These are phyloP conservation scores for Ceratocystis diversiconidia DNA, from an alignment of 2,329 filamentous ascomycete species.

Conservation along the genomic window DNA sequence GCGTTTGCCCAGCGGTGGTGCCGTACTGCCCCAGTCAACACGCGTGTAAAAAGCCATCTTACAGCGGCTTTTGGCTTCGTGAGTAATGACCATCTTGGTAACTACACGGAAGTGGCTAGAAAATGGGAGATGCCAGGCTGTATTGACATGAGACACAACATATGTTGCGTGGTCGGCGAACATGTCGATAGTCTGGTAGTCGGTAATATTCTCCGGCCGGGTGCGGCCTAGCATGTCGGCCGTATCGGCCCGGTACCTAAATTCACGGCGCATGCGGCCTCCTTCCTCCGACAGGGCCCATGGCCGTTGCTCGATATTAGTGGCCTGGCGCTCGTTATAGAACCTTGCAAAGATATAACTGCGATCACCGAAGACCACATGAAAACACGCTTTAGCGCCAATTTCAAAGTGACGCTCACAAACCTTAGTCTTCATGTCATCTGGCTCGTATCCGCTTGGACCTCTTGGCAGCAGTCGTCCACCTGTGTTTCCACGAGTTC, in stretches of 20 bases:
- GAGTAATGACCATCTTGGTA: constrained; percentile 86
- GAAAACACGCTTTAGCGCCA: constrained; percentile 86
- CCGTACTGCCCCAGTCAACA: constrained; percentile 63
- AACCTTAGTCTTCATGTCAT: constrained; percentile 61
- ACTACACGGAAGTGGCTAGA: constrained; percentile 65
- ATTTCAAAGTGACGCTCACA: constrained; percentile 77
- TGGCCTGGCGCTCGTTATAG: constrained; percentile 67
- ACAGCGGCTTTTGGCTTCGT: constrained; percentile 80
- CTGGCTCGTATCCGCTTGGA: constrained; percentile 70
- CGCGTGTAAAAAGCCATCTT: constrained; percentile 79
- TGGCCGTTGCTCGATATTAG: constrained; percentile 70
- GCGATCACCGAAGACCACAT: constrained; percentile 92
- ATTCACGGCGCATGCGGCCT: constrained; percentile 59
- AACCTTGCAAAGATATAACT: constrained; percentile 86
- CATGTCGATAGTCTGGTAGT: constrained; percentile 76
- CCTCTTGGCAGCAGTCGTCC: constrained; percentile 48
- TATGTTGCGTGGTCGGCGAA: constrained; percentile 62
- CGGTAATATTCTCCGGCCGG: constrained; percentile 50
- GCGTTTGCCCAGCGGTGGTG: constrained; percentile 45
- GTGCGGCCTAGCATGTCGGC: constrained; percentile 49
- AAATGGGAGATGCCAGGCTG: constrained; percentile 74
- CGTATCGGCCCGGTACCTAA: constrained; percentile 63
- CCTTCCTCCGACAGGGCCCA: constrained; percentile 52
- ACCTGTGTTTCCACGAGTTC: constrained; percentile 25
- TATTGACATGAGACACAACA: constrained; percentile 47